phyloP scores from a whole-genome alignment of 306 rosid genomes.

The Elaeagnus macrophylla region DNA sequence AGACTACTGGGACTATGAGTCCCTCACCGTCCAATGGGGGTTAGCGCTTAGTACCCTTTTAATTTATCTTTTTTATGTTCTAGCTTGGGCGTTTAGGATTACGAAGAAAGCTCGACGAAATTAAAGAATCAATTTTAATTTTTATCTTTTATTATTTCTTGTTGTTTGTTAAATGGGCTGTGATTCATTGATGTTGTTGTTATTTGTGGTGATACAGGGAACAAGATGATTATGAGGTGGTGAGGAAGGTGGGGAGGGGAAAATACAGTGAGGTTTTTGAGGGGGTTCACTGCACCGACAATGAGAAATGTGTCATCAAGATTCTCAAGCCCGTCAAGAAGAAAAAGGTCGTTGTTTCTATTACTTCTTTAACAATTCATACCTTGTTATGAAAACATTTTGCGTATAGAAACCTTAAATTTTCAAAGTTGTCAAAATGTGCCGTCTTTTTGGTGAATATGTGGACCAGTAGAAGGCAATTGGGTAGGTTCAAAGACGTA shows the following conservation, averaged over 20 bases:
- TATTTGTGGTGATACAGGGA: constrained; percentile 29
- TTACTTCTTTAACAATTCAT: neutral
- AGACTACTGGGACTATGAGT: constrained; percentile 89
- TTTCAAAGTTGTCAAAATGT: no score
- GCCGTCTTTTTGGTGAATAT: no score
- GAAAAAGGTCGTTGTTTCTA: constrained; percentile 53
- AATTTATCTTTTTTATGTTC: neutral
- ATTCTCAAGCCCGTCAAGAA: constrained; percentile 90
- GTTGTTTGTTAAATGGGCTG: neutral
- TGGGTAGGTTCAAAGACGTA: no score
- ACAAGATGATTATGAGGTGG: constrained; percentile 93
- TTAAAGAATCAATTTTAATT: neutral
- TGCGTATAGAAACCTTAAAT: no score
- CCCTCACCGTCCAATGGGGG: constrained; percentile 98
- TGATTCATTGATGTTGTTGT: neutral
- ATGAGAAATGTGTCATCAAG: constrained; percentile 77
- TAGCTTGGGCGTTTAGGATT: neutral
- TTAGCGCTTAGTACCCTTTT: constrained; percentile 11
- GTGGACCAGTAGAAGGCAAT: no score
- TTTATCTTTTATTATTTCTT: no score
- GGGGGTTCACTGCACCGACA: constrained; percentile 78
- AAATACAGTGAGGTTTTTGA: constrained; percentile 94
- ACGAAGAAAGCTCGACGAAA: neutral
- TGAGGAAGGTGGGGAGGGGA: constrained; percentile 93
- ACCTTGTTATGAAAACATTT: no score